phyloP scores from a whole-genome alignment of 1,139 yeast genomes.

The Taiozyma sp. region DNA sequence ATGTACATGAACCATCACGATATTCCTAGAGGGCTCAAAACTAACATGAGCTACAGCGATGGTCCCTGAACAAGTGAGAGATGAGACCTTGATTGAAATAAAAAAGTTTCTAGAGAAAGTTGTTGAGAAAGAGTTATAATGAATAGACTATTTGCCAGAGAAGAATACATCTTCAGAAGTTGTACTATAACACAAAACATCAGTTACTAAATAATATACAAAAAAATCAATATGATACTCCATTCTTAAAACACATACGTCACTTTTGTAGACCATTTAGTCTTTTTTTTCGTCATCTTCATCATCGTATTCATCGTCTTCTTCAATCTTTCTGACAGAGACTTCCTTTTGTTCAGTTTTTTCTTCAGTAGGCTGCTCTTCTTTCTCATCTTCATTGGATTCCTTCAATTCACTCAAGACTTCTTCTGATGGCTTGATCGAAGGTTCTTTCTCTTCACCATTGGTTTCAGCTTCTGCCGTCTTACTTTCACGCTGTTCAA shows the following conservation, averaged over 20 bases:
- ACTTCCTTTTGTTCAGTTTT: conserved; percentile 43
- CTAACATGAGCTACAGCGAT: conserved; percentile 29
- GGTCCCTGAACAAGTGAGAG: conserved; percentile 64
- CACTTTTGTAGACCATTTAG: conserved; percentile 1
- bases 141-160: neutral
- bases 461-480: conserved; percentile 5
- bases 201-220: neutral
- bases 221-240: neutral
- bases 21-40: neutral
- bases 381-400: conserved; percentile 33
- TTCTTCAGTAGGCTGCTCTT: conserved; percentile 23
- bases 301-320: conserved; percentile 82
- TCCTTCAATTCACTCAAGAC: conserved; percentile 37
- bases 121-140: conserved; percentile 22
- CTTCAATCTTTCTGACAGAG: conserved; percentile 73
- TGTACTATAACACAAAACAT: neutral
- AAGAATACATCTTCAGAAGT: neutral
- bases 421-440: conserved; percentile 38
- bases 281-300: conserved; percentile 32
- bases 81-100: conserved; percentile 55
- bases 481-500: neutral
- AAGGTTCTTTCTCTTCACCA: conserved; percentile 11
- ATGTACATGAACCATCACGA: conserved; percentile 21
- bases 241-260: neutral
- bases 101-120: conserved; percentile 53